Conservation (phyloP, 106 monocot species). For the Acorus calamus region DNA sequence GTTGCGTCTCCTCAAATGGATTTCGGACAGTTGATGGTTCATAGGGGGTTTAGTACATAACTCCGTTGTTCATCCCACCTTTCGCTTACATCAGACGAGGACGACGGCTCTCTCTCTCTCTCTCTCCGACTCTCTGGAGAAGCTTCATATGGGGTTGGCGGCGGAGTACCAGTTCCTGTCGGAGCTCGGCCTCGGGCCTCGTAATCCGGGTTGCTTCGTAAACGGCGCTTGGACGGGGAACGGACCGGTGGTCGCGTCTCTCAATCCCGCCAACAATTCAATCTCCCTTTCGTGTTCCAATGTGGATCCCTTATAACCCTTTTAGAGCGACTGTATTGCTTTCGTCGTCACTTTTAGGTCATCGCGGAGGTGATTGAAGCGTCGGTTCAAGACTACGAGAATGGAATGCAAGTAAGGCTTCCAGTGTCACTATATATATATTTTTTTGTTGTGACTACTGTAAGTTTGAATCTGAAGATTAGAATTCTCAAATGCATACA, state of each 20-base stretch:
- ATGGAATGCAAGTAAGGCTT: constrained; percentile 77
- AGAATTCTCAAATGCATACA: no score
- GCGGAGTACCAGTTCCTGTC: constrained; percentile 78
- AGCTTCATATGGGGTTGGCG: constrained; percentile 53
- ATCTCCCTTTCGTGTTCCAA: not conserved
- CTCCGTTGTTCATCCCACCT: no score
- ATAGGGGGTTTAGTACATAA: no score
- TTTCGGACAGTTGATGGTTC: no score
- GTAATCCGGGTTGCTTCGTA: constrained; percentile 69
- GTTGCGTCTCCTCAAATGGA: no score
- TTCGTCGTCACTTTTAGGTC: constrained; percentile 22
- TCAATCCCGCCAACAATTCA: constrained; percentile 74
- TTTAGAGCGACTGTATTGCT: not conserved
- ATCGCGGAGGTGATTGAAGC: constrained; percentile 91
- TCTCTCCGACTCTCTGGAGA: no score
- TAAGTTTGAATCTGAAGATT: no score
- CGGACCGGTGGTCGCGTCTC: constrained; percentile 53
- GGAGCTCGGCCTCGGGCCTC: constrained; percentile 67
- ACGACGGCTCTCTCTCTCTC: no score
- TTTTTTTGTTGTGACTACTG: no score
- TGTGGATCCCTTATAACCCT: not conserved
- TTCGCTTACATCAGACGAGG: no score
- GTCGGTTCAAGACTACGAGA: constrained; percentile 64
- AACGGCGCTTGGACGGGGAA: constrained; percentile 56
- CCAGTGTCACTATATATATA: not conserved